Conservation (phyloP, 148 eudicot species). For the Vaccinium macrocarpon region DNA sequence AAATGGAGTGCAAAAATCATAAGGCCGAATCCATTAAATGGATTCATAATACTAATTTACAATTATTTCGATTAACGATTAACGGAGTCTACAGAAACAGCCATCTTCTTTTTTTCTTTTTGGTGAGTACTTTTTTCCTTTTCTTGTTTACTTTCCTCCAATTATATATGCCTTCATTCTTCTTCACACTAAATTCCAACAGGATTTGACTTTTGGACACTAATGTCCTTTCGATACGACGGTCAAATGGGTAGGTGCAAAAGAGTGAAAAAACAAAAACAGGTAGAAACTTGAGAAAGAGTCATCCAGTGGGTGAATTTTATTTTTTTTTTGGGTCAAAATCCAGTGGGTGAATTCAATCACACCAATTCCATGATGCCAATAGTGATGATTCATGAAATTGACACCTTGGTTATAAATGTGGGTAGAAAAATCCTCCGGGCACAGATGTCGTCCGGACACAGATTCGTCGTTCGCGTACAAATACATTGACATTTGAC, state of each 20-base stretch:
- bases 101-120: neutral
- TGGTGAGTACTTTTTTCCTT: neutral
- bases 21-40: neutral
- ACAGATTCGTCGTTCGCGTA: too few species aligned
- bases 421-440: too few species aligned
- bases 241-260: neutral
- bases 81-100: neutral
- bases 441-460: too few species aligned
- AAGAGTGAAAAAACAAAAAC: neutral
- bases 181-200: neutral
- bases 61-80: too few species aligned
- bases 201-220: neutral
- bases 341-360: neutral
- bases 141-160: neutral
- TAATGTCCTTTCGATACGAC: neutral
- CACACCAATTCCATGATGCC: constrained; percentile 1
- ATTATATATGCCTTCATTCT: neutral
- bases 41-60: neutral
- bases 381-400: neutral
- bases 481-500: too few species aligned
- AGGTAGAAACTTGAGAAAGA: neutral
- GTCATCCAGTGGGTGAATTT: neutral
- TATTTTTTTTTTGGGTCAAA: too few species aligned
- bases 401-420: neutral
- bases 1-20: neutral